Conservation (phyloP, 1,284 basidiomycete species). For the Fomitopsis schrenkii region DNA sequence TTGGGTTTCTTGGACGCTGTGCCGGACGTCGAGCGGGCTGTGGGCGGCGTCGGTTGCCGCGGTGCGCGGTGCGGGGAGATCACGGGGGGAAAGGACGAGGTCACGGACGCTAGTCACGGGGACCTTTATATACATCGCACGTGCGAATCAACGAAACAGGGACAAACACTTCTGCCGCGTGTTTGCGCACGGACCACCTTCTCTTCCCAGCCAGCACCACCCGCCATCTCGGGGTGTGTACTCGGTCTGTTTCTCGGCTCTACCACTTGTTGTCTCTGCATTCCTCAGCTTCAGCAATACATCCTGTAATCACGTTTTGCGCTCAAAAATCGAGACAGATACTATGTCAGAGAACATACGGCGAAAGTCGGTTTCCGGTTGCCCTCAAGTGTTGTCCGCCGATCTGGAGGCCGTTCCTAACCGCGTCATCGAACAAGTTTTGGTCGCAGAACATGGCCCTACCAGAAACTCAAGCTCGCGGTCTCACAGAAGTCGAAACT, state of each 20-base stretch:
- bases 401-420: too few relatives aligned
- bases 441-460: too few relatives aligned
- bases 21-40: conserved; percentile 18
- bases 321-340: too few relatives aligned
- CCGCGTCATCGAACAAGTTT: too few relatives aligned
- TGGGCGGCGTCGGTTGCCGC: conserved; percentile 8
- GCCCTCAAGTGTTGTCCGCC: too few relatives aligned
- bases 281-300: not conserved
- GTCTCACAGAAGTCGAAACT: too few relatives aligned
- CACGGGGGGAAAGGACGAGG: conserved; percentile 32
- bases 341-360: too few relatives aligned
- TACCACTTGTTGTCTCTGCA: not conserved
- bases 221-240: not conserved
- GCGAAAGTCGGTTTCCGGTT: too few relatives aligned
- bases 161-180: conserved; percentile 17
- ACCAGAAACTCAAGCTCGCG: too few relatives aligned
- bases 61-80: conserved; percentile 21
- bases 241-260: not conserved
- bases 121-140: conserved; percentile 29
- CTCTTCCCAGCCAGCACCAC: not conserved
- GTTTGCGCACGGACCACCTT: conserved; percentile 20
- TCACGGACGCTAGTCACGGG: conserved; percentile 30
- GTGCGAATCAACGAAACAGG: conserved; percentile 29
- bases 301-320: too few relatives aligned
- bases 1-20: conserved; percentile 9